Evolutionary conservation across 148 eudicot genomes (phyloP), one percentile per base, ranked within the genome.

Genomic region (Nepenthes gracilis): DNA sequence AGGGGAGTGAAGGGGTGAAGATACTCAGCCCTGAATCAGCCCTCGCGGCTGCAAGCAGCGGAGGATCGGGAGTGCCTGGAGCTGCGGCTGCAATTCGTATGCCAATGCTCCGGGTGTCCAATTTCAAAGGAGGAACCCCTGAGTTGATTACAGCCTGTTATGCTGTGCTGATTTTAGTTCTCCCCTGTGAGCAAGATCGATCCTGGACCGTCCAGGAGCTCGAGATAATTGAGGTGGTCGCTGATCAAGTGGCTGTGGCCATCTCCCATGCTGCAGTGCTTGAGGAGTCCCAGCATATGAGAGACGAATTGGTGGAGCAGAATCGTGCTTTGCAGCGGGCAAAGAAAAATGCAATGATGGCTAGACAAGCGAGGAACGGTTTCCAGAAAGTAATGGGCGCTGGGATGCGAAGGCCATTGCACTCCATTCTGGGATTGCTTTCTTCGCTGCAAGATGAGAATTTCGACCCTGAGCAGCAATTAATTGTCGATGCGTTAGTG

Each of bases 321-420:
- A 63, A 63, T 14, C 58, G 11, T 1, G 58, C 58, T n/a, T 43
- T 63, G 32, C 66, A 63, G 33, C 32, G n/a, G 47, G 66, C 66
- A 6, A 33, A 53, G 48, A 53, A 52, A 33, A 33, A 63, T 9
- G 58, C 58, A 5, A 9, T 52, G 58, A 52, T 63, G 66, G 66
- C 57, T 4, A 63, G 58, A 47, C 36, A 63, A 53, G 66, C 66
- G 2, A 63, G 66, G 57, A 63, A 54, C 96, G 33, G 79, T 81
- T 92, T 87, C 64, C 75, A 85, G 43, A 84, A 81, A 56, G 97
- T 88, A n/a, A 88, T 92, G 97, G 88, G 84, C 67, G 82, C 80
- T 70, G 94, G 86, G 72, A 92, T 88, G 97, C 85, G 96, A 67
- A 92, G 83, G 35, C 97, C 97, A 52, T 85, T 92, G 96, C 96